A percentile compares a stretch with the other conserved stretches of the same genome.
These are phyloP conservation scores for Microbotryum intermedium DNA, from an alignment of 1,284 basidiomycete species.

Conservation along the genomic window DNA sequence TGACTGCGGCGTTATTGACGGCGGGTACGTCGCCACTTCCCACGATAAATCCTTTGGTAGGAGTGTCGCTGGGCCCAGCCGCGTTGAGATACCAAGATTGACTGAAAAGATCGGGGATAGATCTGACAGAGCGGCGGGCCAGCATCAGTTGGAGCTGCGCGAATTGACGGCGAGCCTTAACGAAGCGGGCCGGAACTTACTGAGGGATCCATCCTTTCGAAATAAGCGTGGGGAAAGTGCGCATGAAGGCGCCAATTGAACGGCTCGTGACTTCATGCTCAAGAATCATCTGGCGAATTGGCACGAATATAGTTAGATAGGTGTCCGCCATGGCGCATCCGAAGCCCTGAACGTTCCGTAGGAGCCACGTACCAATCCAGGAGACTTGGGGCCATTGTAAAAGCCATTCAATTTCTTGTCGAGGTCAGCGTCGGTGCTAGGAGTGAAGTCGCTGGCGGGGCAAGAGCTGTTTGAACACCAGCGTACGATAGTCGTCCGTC, in stretches of 20 bases:
- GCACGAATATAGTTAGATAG: neutral
- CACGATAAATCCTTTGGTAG: too few species aligned
- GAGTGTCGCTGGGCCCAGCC: too few species aligned
- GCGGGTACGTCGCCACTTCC: too few species aligned
- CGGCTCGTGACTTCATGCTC: constrained; percentile 68
- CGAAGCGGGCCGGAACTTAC: neutral
- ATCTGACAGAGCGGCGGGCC: too few species aligned
- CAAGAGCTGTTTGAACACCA: neutral
- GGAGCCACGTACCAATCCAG: constrained; percentile 1
- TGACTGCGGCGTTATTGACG: too few species aligned
- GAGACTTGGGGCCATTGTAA: constrained; percentile 8
- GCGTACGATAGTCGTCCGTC: neutral
- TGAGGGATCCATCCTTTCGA: constrained; percentile 17
- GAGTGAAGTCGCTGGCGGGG: constrained; percentile 3
- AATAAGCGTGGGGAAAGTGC: constrained; percentile 47
- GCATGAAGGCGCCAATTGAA: constrained; percentile 60
- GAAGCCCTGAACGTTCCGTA: too few species aligned
- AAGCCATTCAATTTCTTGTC: constrained; percentile 8
- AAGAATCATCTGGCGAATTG: constrained; percentile 57
- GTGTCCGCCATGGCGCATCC: too few species aligned
- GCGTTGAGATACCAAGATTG: too few species aligned
- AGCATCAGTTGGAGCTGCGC: too few species aligned
- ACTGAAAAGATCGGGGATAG: too few species aligned
- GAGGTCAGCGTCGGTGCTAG: constrained; percentile 7
- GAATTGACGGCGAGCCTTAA: too few species aligned